These are phyloP conservation scores for Colletotrichum spinosum DNA, from an alignment of 2,329 filamentous ascomycete species.

Conservation along the genomic window DNA sequence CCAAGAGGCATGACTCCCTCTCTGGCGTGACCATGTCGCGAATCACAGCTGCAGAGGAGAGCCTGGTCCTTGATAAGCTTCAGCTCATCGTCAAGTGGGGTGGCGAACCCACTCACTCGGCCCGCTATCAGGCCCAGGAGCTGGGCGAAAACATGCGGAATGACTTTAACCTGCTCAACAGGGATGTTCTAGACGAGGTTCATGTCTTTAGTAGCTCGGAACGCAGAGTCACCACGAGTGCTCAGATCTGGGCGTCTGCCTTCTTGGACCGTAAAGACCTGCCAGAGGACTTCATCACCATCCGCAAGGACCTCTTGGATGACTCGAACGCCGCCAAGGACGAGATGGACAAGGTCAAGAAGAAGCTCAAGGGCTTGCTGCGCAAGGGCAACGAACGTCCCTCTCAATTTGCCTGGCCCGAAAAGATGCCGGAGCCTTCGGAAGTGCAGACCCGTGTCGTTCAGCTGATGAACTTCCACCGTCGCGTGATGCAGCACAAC, in stretches of 20 bases:
- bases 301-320: conserved; percentile 94
- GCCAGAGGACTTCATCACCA: conserved; percentile 85
- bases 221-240: conserved; percentile 91
- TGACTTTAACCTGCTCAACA: conserved; percentile 91
- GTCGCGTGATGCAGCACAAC: conserved; percentile 94
- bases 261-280: conserved; percentile 91
- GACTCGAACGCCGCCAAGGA: conserved; percentile 99
- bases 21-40: conserved; percentile 93
- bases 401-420: conserved; percentile 97
- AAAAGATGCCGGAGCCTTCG: conserved; percentile 93
- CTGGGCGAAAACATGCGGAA: conserved; percentile 96
- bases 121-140: conserved; percentile 94
- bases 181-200: conserved; percentile 91
- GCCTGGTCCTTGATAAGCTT: conserved; percentile 92
- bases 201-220: conserved; percentile 97
- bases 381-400: conserved; percentile 94
- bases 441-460: conserved; percentile 93
- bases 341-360: conserved; percentile 99
- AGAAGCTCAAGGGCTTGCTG: conserved; percentile 94
- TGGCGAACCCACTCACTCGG: conserved; percentile 96
- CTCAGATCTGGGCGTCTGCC: conserved; percentile 92
- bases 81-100: conserved; percentile 99
- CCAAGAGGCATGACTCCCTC: conserved; percentile 82
- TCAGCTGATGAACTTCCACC: conserved; percentile 97
- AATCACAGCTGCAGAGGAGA: conserved; percentile 92